Evolutionary conservation across 345 rosid species (phyloP).

Genomic region (Excoecaria agallocha): DNA sequence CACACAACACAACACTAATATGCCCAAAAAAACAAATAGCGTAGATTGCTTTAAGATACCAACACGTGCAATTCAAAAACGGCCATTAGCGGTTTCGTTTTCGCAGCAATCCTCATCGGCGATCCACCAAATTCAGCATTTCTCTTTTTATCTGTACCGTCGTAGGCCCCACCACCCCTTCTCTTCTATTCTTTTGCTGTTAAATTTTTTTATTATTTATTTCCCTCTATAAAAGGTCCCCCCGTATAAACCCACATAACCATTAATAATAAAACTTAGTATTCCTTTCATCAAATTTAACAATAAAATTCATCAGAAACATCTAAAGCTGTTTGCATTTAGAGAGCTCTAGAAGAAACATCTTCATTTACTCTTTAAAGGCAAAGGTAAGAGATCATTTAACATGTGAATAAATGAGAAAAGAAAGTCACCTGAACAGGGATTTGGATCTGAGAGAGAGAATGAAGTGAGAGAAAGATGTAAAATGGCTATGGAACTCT

Average conservation of each 20-base stretch:
- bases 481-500: no score
- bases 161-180: slow-evolving; percentile 4
- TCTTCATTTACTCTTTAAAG: no score
- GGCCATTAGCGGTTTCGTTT: slow-evolving; percentile 21
- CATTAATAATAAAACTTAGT: no score
- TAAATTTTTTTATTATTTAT: not conserved
- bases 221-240: slow-evolving; percentile 15
- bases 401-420: no score
- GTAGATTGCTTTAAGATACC: not conserved
- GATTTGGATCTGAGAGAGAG: no score
- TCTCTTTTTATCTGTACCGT: not conserved
- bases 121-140: not conserved
- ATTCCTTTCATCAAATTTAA: no score
- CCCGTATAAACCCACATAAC: slow-evolving; percentile 15
- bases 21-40: not conserved
- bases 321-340: no score
- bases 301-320: no score
- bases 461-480: no score
- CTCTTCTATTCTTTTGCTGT: not conserved
- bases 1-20: not conserved
- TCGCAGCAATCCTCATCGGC: slow-evolving; percentile 13
- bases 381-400: no score
- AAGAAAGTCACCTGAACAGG: no score
- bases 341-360: no score
- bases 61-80: slow-evolving; percentile 27